Base-by-base conservation (phyloP, 2,329 filamentous ascomycete genomes). In the Rutstroemia sp. region DNA sequence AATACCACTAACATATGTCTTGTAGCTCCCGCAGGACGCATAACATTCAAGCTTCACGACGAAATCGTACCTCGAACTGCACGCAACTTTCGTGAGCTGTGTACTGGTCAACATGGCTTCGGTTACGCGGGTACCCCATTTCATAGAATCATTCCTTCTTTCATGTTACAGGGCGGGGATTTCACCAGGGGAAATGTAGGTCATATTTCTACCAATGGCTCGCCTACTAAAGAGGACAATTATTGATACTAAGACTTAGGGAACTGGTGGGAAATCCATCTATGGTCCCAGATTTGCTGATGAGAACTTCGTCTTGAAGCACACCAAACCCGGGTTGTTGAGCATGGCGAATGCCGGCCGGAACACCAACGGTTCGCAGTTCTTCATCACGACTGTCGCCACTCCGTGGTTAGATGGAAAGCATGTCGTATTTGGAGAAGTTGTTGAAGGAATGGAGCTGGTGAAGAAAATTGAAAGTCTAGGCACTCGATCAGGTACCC, bases 291-390 rank as follows among this genome's bases (percentile, higher is more conserved):
- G 92, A 81, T 95, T 95, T 72, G 76, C 83, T 68, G 90, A 95
- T 72, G 90, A 95, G 86, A 95, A 95, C 86, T 95, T 95, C 80
- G 71, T 75, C 62, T 71, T 79, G 65, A 85, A 83, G 79, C 91
- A 96, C 83, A 75, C 74, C 73, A 77, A 78, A 67, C 86, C 87
- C 61, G 88, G 86, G 78, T 81, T 92, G 67, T 81, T 96, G 65
- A 95, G 90, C 75, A 96, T 96, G 90, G 90, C 91, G 73, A 96
- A 96, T 77, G 88, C 91, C 67, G 91, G 91, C 66, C 87, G 87
- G 71, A 95, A 97, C 87, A 97, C 92, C 73, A 99, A 99, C 77
- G 94, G 94, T 69, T 95, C 90, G 49, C 94, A 99, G 70, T 99
- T 99, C 81, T 99, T 99, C 81, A 79, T 97, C 67, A 99, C 94